phyloP scores from a whole-genome alignment of 2,329 filamentous ascomycete genomes.

The Eutypella sp. region DNA sequence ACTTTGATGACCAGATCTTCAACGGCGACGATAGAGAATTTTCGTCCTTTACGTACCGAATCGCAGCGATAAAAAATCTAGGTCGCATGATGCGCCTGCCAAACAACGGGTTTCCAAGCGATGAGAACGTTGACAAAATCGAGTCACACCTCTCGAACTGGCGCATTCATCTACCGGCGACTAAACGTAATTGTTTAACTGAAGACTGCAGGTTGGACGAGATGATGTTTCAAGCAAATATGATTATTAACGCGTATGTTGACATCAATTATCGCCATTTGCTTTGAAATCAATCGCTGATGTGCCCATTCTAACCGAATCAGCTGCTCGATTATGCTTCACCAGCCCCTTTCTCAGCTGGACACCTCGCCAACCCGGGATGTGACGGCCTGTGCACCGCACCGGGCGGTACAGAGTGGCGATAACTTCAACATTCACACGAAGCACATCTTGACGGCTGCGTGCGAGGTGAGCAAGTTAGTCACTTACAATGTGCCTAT shows the following conservation, averaged over 20 bases:
- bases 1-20: constrained; percentile 75
- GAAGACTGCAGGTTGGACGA: constrained; percentile 73
- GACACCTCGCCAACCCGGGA: constrained; percentile 54
- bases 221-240: constrained; percentile 86
- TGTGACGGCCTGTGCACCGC: constrained; percentile 63
- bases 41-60: constrained; percentile 80
- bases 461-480: constrained; percentile 70
- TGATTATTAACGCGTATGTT: constrained; percentile 60
- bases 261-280: not conserved
- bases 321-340: constrained; percentile 65
- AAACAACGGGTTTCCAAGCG: constrained; percentile 46
- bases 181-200: constrained; percentile 65
- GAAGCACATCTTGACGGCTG: constrained; percentile 73
- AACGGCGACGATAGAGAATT: constrained; percentile 64
- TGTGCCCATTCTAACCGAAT: not conserved
- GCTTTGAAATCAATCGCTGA: constrained; percentile 4
- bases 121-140: constrained; percentile 47
- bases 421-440: constrained; percentile 63
- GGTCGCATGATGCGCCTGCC: constrained; percentile 65
- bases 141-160: constrained; percentile 62
- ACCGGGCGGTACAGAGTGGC: constrained; percentile 44
- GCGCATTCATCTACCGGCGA: constrained; percentile 70
- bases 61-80: constrained; percentile 74
- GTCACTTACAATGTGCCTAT: constrained; percentile 69
- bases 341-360: constrained; percentile 74